Evolutionary conservation across 2,329 filamentous ascomycete genomes (phyloP).

Genomic region (Penicillium sp.): DNA sequence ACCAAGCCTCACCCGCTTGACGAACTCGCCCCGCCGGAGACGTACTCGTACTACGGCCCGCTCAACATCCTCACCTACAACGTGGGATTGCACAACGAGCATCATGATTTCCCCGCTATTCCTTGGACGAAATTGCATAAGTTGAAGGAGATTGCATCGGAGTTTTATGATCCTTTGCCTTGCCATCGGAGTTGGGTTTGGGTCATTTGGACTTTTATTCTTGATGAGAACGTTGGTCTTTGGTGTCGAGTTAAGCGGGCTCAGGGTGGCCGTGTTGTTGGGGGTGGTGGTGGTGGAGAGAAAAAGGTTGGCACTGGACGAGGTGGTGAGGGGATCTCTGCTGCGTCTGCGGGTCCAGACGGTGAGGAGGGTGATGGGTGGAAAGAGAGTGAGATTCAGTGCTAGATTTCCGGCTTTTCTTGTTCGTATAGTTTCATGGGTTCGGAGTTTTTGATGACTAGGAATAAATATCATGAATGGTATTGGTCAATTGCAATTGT

Average conservation of each 20-base stretch:
- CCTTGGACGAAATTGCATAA: constrained; percentile 86
- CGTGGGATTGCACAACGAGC: constrained; percentile 96
- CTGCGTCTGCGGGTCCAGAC: constrained; percentile 47
- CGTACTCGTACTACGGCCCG: constrained; percentile 93
- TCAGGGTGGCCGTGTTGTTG: constrained; percentile 68
- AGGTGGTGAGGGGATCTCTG: constrained; percentile 48
- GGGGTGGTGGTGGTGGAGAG: constrained; percentile 34
- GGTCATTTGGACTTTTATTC: constrained; percentile 94
- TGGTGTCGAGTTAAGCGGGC: constrained; percentile 92
- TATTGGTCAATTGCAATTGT: neutral
- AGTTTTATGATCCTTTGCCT: constrained; percentile 90
- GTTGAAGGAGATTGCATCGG: constrained; percentile 76
- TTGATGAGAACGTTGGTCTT: constrained; percentile 84
- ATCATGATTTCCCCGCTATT: constrained; percentile 96
- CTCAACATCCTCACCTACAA: constrained; percentile 95
- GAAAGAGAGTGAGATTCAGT: constrained; percentile 70
- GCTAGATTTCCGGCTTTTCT: constrained; percentile 38
- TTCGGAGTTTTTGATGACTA: neutral
- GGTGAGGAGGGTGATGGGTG: constrained; percentile 57
- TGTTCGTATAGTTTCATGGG: neutral
- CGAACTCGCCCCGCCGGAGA: constrained; percentile 76
- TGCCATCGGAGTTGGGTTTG: constrained; percentile 86
- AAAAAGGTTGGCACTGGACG: constrained; percentile 24
- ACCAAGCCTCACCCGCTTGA: constrained; percentile 56
- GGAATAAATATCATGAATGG: neutral